phyloP scores from a whole-genome alignment of 352 stramenopile species.

The Sclerospora graminicola region DNA sequence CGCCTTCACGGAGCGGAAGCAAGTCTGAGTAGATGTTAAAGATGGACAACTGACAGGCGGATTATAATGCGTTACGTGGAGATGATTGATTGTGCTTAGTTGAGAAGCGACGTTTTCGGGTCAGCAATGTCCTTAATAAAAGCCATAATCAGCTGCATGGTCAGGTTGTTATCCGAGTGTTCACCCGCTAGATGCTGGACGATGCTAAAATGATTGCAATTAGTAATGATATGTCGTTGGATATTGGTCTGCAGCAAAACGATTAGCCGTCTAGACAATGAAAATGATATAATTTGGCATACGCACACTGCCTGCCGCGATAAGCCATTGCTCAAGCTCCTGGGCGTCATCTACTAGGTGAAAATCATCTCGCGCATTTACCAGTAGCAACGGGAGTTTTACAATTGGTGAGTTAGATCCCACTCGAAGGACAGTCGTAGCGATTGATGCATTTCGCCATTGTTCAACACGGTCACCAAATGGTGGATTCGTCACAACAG shows the following conservation, averaged over 20 bases:
- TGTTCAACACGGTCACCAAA: conserved; percentile 58
- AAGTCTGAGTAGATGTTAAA: conserved; percentile 36
- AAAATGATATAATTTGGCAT: neutral
- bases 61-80: neutral
- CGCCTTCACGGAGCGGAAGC: conserved; percentile 81
- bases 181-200: conserved; percentile 41
- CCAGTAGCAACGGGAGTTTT: conserved; percentile 39
- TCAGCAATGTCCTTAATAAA: conserved; percentile 27
- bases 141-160: conserved; percentile 34
- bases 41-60: too few species aligned
- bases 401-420: conserved; percentile 30
- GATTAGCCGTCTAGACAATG: conserved; percentile 1
- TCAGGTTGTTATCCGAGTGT: conserved; percentile 14
- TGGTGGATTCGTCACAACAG: conserved; percentile 49
- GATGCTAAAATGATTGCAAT: conserved; percentile 72
- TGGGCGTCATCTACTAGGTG: conserved; percentile 63
- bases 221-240: conserved; percentile 28
- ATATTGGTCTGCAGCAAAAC: conserved; percentile 21
- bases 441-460: conserved; percentile 66
- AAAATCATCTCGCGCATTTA: conserved; percentile 72
- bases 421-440: conserved; percentile 28
- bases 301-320: conserved; percentile 41
- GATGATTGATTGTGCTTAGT: conserved; percentile 1
- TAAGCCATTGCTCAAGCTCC: conserved; percentile 57
- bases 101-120: neutral